Evolutionary conservation across 768 basidiomycete genomes (phyloP), one percentile per base, ranked within the genome.

Genomic region (Suillus clintonianus): DNA sequence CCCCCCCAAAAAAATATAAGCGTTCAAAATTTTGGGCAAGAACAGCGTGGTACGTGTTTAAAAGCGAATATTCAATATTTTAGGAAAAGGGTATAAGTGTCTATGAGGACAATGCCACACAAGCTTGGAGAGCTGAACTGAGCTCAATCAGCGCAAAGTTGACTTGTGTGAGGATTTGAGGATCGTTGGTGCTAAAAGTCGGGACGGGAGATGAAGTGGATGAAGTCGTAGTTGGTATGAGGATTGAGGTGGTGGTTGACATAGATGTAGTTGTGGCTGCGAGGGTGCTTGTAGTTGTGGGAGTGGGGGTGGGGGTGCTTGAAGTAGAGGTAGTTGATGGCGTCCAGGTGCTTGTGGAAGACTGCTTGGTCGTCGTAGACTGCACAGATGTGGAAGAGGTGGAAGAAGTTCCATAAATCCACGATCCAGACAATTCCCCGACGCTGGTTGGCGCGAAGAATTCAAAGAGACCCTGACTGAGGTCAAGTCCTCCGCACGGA

Each of bases 401-500:
- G 2, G 65, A 57, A 8, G 70, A 36, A n/a, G 65, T 64, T 8
- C 62, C 70, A 22, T 74, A 80, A 15, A 59, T 64, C 85, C 86
- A 87, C 4, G 67, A 64, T 2, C 81, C 80, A 30, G 71, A 62
- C 24, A 85, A 60, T 15, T 77, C 71, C 41, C 83, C 84, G 6
- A 66, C 60, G 17, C 50, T 58, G 14, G 72, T 54, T 24, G 73
- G 64, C 1, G 73, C 83, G 61, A 85, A 80, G 67, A 69, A 72
- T 4, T 70, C 5, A 68, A 85, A 86, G n/a, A 87, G 79, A 17
- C 77, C 78, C 1, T 71, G 66, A 8, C 80, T 81, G 22, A 85
- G 67, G 69, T 87, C 86, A 22, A 87, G 77, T 48, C 77, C 81
- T 42, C 77, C 78, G 3, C 42, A 55, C 0, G 69, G 60, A 72